Conservation (phyloP, 345 rosid genomes). For the Durio zibethinus region DNA sequence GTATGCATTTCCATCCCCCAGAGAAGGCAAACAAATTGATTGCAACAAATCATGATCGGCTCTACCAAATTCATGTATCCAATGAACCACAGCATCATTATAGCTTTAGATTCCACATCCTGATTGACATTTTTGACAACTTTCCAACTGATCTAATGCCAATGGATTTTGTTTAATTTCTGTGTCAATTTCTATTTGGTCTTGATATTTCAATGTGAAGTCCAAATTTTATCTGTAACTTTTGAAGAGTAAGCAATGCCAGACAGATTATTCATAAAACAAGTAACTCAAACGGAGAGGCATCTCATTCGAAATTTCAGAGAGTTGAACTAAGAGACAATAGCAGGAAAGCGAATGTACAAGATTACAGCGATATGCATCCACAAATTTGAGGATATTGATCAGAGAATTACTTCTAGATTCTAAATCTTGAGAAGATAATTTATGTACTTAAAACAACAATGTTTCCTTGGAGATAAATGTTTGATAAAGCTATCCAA, state of each 20-base stretch:
- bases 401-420: background rate
- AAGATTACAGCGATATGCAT: background rate
- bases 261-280: background rate
- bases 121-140: background rate
- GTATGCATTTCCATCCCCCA: slow-evolving; percentile 81
- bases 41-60: slow-evolving; percentile 40
- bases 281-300: background rate
- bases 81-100: slow-evolving; percentile 64
- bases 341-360: background rate
- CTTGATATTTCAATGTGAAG: background rate
- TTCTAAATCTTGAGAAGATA: background rate
- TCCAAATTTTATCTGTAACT: background rate
- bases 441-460: background rate
- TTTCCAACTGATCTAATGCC: background rate
- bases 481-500: too few species aligned
- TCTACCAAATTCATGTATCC: slow-evolving; percentile 58
- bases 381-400: background rate
- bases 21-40: slow-evolving; percentile 60
- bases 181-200: background rate
- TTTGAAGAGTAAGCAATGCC: background rate
- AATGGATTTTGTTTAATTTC: background rate
- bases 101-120: slow-evolving; percentile 45
- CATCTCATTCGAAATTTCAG: background rate
- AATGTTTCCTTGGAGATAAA: background rate
- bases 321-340: background rate